phyloP scores from a whole-genome alignment of 1,139 yeast genomes.

The Chernovozyma aurita region DNA sequence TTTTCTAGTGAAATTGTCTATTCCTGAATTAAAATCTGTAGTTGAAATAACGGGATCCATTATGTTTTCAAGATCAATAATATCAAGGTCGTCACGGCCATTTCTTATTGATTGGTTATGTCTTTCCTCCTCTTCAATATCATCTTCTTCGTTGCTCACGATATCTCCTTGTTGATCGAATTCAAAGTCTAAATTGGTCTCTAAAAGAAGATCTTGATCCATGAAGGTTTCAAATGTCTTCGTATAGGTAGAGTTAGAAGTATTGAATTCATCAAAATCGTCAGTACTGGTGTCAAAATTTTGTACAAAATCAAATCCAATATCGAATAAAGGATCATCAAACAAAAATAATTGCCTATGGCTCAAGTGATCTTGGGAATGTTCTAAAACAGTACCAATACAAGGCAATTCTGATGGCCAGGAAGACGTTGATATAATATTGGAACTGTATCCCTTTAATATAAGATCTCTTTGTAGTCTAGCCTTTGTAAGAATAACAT shows the following conservation, averaged over 20 bases:
- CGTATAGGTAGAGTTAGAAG: not conserved
- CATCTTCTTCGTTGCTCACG: not conserved
- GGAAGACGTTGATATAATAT: not conserved
- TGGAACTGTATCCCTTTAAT: slow-evolving; percentile 4
- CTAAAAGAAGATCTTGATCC: not conserved
- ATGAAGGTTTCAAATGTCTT: not conserved
- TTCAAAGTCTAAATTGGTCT: slow-evolving; percentile 1
- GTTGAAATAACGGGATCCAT: not conserved
- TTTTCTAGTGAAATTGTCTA: not conserved
- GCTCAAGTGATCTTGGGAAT: no score
- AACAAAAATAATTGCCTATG: slow-evolving; percentile 15
- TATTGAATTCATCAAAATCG: not conserved
- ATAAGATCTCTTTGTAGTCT: slow-evolving; percentile 20
- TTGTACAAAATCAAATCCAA: slow-evolving; percentile 26
- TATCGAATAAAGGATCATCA: slow-evolving; percentile 42
- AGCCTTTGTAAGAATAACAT: slow-evolving; percentile 22
- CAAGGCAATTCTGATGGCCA: not conserved
- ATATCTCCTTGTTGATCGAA: slow-evolving; percentile 1
- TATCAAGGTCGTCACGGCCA: not conserved
- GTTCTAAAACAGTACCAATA: no score
- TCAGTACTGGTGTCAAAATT: slow-evolving; percentile 3
- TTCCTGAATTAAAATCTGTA: not conserved
- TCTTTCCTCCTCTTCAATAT: not conserved
- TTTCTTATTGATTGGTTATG: not conserved
- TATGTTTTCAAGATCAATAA: not conserved